Evolutionary conservation across 2,329 filamentous ascomycete genomes (phyloP), one percentile per base, ranked within the genome.

Genomic region (Penicillium polonicum): DNA sequence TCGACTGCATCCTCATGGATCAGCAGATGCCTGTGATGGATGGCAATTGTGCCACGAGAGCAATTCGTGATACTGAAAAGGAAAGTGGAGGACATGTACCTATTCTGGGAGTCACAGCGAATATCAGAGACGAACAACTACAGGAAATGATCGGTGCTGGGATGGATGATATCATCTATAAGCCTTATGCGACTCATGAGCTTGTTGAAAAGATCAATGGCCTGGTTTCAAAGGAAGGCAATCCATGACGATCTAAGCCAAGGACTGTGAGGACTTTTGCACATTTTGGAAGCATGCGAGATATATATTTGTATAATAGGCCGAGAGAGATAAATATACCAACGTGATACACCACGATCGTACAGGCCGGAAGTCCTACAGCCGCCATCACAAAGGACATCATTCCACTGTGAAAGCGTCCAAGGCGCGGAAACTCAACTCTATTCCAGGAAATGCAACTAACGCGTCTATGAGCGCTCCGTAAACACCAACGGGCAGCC

Each of bases 21-120:
- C 80, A 91, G 48, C 89, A 92, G 68, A 92, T 92, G 89, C 89
- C 89, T 1, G 82, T 91, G 43, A 92, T 92, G 89, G 88, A 92
- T 66, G 90, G 90, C 36, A 84, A 90, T 72, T 88, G 88, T 2
- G 91, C 89, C 61, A 86, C 89, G 13, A 80, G 82, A 42, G 83
- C 79, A 59, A 91, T 93, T 52, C 82, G 90, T 19, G 82, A 88
- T 59, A 78, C 90, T 19, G 88, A 92, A 70, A 76, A 75, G 48
- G 79, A 84, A 52, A 85, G 85, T 21, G 52, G 55, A 2, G 35
- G 54, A 4, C 68, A 70, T 60, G 60, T 73, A 10, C 72, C 72
- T 1, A 65, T 76, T 2, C 61, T 76, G 9, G 73, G 74, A 2
- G 72, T 76, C 10, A 92, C 89, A 38, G 90, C 90, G 2, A 92